Evolutionary conservation across 768 basidiomycete species (phyloP).

Genomic region (Floccularia luteovirens): DNA sequence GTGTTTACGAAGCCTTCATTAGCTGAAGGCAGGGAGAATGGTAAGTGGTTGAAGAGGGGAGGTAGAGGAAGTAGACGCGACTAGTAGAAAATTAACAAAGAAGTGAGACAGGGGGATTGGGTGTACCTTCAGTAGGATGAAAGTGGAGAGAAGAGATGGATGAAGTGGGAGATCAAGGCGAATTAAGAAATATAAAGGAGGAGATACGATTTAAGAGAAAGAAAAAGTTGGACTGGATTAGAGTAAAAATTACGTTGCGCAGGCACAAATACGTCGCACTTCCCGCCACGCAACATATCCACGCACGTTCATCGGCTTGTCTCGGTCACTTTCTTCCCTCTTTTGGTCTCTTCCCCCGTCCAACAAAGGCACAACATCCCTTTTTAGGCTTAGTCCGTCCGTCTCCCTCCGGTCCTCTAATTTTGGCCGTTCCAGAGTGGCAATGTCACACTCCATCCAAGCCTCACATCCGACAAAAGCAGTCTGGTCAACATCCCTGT

Average conservation of each 20-base stretch:
- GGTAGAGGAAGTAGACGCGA: conserved; percentile 12
- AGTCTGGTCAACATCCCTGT: no score
- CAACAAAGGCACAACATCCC: no score
- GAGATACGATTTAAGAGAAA: conserved; percentile 13
- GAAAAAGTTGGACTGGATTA: conserved; percentile 12
- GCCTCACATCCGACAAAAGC: no score
- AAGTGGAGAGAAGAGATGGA: conserved; percentile 8
- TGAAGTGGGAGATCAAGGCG: conserved; percentile 11
- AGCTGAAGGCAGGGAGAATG: conserved; percentile 12
- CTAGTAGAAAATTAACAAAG: conserved; percentile 9
- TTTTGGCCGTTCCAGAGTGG: no score
- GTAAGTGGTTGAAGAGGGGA: conserved; percentile 9
- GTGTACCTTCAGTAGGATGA: background rate
- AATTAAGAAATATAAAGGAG: conserved; percentile 12
- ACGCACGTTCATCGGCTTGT: conserved; percentile 50
- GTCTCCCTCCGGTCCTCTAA: no score
- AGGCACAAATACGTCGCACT: conserved; percentile 11
- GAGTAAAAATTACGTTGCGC: conserved; percentile 24
- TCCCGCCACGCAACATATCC: conserved; percentile 18
- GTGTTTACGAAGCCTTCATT: conserved; percentile 21
- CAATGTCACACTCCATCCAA: no score
- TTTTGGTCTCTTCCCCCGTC: no score
- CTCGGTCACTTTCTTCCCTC: conserved; percentile 11
- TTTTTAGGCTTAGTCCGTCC: no score
- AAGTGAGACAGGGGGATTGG: background rate